Evolutionary conservation across 1,284 basidiomycete genomes (phyloP).

Genomic region (Baeospora myosura): DNA sequence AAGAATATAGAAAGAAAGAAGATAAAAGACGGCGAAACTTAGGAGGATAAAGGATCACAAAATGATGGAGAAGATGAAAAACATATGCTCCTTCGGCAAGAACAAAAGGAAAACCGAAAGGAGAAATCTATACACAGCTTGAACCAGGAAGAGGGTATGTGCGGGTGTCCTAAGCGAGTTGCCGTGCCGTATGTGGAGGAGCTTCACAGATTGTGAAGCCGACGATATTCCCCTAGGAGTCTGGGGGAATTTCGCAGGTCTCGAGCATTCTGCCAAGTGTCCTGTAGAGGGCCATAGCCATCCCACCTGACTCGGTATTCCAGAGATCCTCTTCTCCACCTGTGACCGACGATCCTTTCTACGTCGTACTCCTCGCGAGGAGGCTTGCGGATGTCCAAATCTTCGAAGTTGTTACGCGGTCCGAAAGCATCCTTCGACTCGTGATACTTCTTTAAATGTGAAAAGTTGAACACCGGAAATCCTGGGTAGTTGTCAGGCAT

Average conservation of each 20-base stretch:
- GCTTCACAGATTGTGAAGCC: neutral
- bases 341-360: neutral
- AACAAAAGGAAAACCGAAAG: neutral
- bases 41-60: too few species aligned
- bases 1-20: too few species aligned
- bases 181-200: neutral
- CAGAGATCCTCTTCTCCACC: neutral
- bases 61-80: too few species aligned
- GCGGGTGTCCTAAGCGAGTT: neutral
- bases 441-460: neutral
- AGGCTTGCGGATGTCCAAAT: neutral
- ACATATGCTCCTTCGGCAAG: too few species aligned
- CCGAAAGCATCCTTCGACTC: constrained; percentile 5
- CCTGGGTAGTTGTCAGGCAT: constrained; percentile 7
- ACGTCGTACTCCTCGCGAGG: neutral
- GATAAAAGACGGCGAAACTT: too few species aligned
- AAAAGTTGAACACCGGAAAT: constrained; percentile 8
- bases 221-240: neutral
- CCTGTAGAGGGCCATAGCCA: neutral
- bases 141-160: neutral
- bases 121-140: neutral
- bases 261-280: neutral
- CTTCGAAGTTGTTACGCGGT: constrained; percentile 1
- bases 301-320: neutral
- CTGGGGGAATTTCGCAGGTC: neutral